Evolutionary conservation across 768 basidiomycete species (phyloP).

Genomic region (Collybia sordida): DNA sequence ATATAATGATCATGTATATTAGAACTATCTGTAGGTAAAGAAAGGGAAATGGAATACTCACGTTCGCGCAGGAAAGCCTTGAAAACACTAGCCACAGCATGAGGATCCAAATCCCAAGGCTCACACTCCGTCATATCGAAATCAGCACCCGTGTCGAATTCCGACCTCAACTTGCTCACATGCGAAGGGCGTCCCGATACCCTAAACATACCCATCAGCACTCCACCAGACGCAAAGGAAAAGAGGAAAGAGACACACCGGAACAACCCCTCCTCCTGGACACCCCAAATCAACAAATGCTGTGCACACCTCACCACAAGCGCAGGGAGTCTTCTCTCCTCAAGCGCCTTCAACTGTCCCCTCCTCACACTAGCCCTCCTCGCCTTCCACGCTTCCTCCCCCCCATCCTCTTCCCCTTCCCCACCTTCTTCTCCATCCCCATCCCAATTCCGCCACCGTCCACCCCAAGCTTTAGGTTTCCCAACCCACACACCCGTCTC

Average conservation of each 20-base stretch:
- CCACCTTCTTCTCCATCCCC: constrained; percentile 20
- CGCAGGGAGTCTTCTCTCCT: constrained; percentile 62
- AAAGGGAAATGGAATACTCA: constrained; percentile 44
- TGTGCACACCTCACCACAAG: constrained; percentile 81
- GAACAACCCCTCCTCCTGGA: constrained; percentile 86
- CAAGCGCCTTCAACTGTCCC: constrained; percentile 35
- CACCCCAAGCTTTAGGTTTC: constrained; percentile 17
- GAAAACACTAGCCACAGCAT: constrained; percentile 90
- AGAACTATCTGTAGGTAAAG: constrained; percentile 3
- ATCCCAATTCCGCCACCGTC: constrained; percentile 23
- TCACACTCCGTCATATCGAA: constrained; percentile 76
- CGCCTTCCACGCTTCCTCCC: constrained; percentile 6
- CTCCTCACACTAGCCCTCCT: constrained; percentile 20
- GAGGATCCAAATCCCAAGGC: constrained; percentile 90
- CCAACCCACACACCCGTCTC: constrained; percentile 51
- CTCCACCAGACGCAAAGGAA: neutral
- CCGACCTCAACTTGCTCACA: constrained; percentile 66
- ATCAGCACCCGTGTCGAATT: constrained; percentile 88
- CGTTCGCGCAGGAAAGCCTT: constrained; percentile 92
- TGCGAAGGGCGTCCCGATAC: constrained; percentile 87
- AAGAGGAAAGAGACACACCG: constrained; percentile 49
- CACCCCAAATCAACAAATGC: constrained; percentile 78
- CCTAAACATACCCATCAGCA: constrained; percentile 27
- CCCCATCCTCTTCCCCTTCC: constrained; percentile 11
- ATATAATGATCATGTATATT: constrained; percentile 6